Evolutionary conservation across 441 rosid genomes (phyloP), one percentile per base, ranked within the genome.

Genomic region (Raphanus hybrid): DNA sequence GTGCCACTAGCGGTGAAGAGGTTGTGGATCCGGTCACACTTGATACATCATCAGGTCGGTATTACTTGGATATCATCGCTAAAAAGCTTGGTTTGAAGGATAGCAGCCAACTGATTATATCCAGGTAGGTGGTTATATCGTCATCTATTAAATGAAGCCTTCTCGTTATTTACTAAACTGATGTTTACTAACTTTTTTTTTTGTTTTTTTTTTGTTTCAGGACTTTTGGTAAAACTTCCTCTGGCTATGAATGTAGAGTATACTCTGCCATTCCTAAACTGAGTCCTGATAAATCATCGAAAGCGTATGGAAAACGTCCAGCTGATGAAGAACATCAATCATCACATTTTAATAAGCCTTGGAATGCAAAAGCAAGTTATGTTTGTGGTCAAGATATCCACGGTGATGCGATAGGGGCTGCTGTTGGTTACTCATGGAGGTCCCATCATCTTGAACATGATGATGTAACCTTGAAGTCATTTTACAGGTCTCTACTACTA

Each of bases 341-440:
- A 60, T 58, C 64, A 68, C 80, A 71, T 34, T 45, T 62, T 16
- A 81, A 73, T 82, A 88, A 79, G 75, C 73, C 80, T 67, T 18
- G 81, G 54, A 93, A 93, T 89, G 84, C 70, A 74, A 90, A 90
- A 84, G 97, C 94, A 77, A 93, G 89, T 82, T 82, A 73, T 84
- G 58, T 86, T 11, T 89, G 82, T 73, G 84, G 90, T 64, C 96
- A 91, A 84, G 84, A 67, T 76, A 69, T 91, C 75, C 83, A 79
- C 68, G 92, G 95, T 54, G 88, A 88, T 86, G 91, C 98, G 71
- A 84, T 93, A 78, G 79, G 89, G 86, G 92, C 97, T 59, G 88
- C 93, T 35, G 76, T 90, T 82, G 94, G 96, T 34, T 91, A 89
- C 85, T 78, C 83, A 16, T 85, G 97, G 97, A 87, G 83, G 80